A percentile compares a stretch with the other conserved stretches of the same genome.
Conservation (phyloP, 495 filamentous ascomycete species). For the Penicillium mononematosum region DNA sequence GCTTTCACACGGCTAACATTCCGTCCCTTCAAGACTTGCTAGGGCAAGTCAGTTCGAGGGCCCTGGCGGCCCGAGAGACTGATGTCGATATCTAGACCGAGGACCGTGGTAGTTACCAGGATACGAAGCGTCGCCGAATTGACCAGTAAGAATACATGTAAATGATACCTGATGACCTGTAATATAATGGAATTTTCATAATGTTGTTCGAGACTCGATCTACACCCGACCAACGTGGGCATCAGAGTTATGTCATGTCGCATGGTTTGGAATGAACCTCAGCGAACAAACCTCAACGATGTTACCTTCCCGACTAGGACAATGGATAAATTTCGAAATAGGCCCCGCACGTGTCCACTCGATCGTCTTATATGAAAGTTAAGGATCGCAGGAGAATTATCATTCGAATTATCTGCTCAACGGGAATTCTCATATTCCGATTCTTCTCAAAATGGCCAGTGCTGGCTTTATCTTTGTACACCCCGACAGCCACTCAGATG, state of each 20-base stretch:
- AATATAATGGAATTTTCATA: conserved; percentile 1
- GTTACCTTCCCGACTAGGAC: neutral
- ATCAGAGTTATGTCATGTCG: neutral
- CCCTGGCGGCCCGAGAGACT: conserved; percentile 49
- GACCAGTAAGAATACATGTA: conserved; percentile 18
- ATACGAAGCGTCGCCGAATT: conserved; percentile 29
- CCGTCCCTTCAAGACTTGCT: conserved; percentile 31
- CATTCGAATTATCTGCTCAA: neutral
- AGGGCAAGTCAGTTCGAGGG: conserved; percentile 52
- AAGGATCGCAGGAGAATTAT: neutral
- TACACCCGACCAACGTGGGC: neutral
- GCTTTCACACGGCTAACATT: conserved; percentile 6
- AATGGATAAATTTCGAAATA: neutral
- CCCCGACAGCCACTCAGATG: neutral
- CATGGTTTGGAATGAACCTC: neutral
- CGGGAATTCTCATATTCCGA: neutral
- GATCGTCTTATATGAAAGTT: neutral
- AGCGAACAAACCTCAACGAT: neutral
- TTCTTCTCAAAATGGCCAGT: neutral
- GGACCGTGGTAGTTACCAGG: conserved; percentile 44
- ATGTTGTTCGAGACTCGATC: neutral
- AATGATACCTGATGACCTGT: conserved; percentile 13
- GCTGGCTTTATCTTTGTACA: neutral
- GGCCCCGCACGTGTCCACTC: neutral
- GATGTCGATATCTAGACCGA: conserved; percentile 34